A percentile compares a stretch with the other conserved stretches of the same genome.
phyloP scores from a whole-genome alignment of 345 rosid species.

The Linum lewisii region DNA sequence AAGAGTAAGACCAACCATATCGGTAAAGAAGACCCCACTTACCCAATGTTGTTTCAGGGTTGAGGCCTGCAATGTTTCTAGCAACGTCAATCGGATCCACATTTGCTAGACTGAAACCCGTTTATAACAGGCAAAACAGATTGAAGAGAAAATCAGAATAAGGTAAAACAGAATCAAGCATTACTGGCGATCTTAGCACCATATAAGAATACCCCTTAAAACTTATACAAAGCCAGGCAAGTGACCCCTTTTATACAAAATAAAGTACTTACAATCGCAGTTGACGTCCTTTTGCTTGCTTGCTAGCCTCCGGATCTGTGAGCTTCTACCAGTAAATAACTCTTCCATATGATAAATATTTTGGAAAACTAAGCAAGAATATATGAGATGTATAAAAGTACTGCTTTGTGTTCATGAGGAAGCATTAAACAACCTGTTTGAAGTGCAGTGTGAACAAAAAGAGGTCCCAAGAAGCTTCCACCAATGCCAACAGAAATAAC shows the following conservation, averaged over 20 bases:
- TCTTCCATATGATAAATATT: neutral
- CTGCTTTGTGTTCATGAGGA: neutral
- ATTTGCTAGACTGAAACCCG: slow-evolving; percentile 98
- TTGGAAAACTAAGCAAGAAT: neutral
- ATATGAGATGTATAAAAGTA: neutral
- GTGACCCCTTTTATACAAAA: neutral
- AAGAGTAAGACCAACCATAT: slow-evolving; percentile 3
- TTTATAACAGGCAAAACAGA: neutral
- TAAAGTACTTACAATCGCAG: slow-evolving; percentile 69
- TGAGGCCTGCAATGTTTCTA: slow-evolving; percentile 60
- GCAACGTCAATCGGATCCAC: slow-evolving; percentile 97
- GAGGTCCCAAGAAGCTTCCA: slow-evolving; percentile 95
- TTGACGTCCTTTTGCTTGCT: slow-evolving; percentile 69
- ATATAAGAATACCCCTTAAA: neutral
- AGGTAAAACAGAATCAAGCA: slow-evolving; percentile 7
- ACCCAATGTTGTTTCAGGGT: slow-evolving; percentile 94
- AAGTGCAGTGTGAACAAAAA: slow-evolving; percentile 87
- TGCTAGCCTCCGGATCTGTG: slow-evolving; percentile 72
- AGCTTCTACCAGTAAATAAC: slow-evolving; percentile 17
- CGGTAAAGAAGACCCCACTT: slow-evolving; percentile 6
- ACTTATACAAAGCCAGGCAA: too few species aligned
- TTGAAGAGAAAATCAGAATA: slow-evolving; percentile 2
- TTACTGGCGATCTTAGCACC: neutral
- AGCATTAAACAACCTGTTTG: slow-evolving; percentile 60
- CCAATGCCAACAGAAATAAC: slow-evolving; percentile 90